Base-by-base conservation (phyloP, 140 eudicot species). In the Senecio squalidus region DNA sequence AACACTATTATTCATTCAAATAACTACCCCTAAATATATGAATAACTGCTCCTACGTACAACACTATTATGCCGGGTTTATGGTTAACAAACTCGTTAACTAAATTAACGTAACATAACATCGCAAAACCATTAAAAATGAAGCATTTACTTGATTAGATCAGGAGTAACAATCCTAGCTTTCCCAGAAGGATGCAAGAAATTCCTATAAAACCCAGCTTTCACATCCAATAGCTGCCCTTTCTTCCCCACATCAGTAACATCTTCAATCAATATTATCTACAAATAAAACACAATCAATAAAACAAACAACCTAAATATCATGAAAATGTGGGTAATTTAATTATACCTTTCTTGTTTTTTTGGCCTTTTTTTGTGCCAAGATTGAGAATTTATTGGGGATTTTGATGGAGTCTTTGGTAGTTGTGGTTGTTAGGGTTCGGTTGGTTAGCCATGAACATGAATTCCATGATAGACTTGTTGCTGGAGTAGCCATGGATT, bases 331-430 rank as follows among this genome's bases (percentile, higher is more conserved):
- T 33, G 66, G 43, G 31, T 60, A 52, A 66, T 30, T 46, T 28
- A 29, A 27, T 11, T 2, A 44, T 62, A 86, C 98, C 94, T 81
- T 87, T 71, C 96, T 72, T 4, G 73, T 40, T 72, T 91, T 91
- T 78, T 70, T 84, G 62, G 79, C 91, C 67, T 87, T 91, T 73
- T 87, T 91, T 62, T 87, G 95, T 63, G 92, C 95, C 5, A 84
- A 61, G 41, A 91, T 31, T 0, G 46, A 52, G 2, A 71, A 76
- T 70, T 34, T 76, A 5, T 70, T 61, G 3, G 71, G 38, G 24
- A 71, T 51, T 55, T 25, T 73, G 33, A 65, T 18, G 60, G 56
- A 25, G 43, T 36, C n/a, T 62, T 52, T 71, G 69, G 45, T 72
- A 24, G 56, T 23, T 62, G 4, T 73, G 21, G 60, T 67, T 4